Conservation (phyloP, 2,329 filamentous ascomycete species). For the Scedosporium aurantiacum region DNA sequence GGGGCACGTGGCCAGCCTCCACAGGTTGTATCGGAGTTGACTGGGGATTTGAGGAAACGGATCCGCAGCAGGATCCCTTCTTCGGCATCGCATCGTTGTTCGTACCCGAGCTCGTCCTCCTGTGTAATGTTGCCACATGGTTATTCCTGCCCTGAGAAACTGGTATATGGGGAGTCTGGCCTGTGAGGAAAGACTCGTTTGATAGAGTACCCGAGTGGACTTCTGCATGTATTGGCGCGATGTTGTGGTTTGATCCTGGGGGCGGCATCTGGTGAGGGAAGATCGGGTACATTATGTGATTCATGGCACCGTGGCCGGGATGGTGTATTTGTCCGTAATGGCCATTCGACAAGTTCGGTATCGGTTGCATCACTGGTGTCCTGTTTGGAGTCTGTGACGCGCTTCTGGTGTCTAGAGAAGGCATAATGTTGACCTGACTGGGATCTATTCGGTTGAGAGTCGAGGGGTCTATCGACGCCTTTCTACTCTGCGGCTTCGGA, state of each 20-base stretch:
- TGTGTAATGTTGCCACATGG: not conserved
- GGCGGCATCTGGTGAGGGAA: slow-evolving; percentile 20
- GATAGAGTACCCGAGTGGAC: slow-evolving; percentile 12
- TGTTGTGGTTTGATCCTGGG: slow-evolving; percentile 12
- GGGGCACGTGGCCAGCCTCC: not conserved
- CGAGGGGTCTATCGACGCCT: slow-evolving; percentile 37
- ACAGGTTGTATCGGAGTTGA: slow-evolving; percentile 9
- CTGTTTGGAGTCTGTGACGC: not conserved
- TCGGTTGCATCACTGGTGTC: not conserved
- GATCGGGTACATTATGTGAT: slow-evolving; percentile 20
- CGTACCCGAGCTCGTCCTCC: not conserved
- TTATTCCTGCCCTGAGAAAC: not conserved
- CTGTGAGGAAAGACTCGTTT: slow-evolving; percentile 11
- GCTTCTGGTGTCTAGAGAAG: slow-evolving; percentile 8
- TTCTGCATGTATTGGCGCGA: slow-evolving; percentile 12
- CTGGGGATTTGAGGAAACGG: slow-evolving; percentile 13
- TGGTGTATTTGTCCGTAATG: not conserved
- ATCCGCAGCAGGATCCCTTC: slow-evolving; percentile 20
- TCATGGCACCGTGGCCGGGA: not conserved
- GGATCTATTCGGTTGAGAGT: slow-evolving; percentile 42
- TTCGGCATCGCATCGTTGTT: slow-evolving; percentile 10
- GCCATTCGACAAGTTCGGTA: not conserved
- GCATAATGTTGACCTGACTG: slow-evolving; percentile 38
- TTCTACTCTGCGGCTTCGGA: slow-evolving; percentile 26
- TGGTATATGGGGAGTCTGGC: not conserved